phyloP scores from a whole-genome alignment of 495 filamentous ascomycete genomes.

The Haplographium delicatum region DNA sequence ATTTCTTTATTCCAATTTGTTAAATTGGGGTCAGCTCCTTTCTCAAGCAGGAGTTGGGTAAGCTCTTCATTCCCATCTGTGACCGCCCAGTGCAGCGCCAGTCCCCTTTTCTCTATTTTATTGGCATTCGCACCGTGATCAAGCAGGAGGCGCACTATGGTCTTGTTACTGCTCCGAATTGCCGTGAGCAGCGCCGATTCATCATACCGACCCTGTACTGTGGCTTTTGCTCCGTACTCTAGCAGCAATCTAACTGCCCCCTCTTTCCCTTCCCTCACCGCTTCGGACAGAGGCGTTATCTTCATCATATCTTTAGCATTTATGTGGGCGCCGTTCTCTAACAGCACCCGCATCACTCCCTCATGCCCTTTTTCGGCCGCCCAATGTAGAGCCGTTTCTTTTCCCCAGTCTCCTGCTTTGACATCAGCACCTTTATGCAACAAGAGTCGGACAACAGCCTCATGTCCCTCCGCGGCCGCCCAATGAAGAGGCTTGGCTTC shows the following conservation, averaged over 20 bases:
- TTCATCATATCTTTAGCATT: slow-evolving; percentile 7
- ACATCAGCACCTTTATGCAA: slow-evolving; percentile 1
- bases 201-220: too few species aligned
- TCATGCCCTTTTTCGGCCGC: neutral
- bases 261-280: neutral
- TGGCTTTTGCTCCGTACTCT: neutral
- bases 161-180: too few species aligned
- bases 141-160: too few species aligned
- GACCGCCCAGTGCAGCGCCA: too few species aligned
- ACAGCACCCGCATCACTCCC: slow-evolving; percentile 22
- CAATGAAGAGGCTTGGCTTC: neutral
- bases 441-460: neutral
- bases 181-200: too few species aligned
- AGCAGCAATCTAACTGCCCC: neutral
- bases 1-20: too few species aligned
- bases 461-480: slow-evolving; percentile 6
- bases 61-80: too few species aligned
- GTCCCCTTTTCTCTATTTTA: too few species aligned
- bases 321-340: slow-evolving; percentile 22
- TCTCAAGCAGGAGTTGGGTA: too few species aligned
- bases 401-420: neutral
- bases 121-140: too few species aligned
- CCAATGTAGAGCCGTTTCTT: neutral
- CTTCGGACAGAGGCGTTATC: neutral
- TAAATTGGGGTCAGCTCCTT: too few species aligned